Conservation (phyloP, 371 early-diverging fungal species). For the Actinomortierella ambigua region DNA sequence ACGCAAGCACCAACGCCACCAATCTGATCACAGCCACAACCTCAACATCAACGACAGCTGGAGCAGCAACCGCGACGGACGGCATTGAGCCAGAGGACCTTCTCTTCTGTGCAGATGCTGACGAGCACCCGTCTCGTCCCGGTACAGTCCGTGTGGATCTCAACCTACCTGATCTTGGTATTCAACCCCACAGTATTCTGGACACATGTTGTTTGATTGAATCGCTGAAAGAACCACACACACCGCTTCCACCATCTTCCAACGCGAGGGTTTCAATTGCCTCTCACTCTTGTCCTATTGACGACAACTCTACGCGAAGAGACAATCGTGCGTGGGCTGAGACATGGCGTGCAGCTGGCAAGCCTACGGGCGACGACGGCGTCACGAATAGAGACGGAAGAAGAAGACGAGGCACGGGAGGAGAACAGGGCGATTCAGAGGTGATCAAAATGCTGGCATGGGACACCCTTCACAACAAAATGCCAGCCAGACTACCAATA, state of each 20-base stretch:
- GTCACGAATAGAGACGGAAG: background rate
- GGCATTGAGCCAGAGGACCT: too few species aligned
- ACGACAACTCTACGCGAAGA: background rate
- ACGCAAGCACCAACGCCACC: too few species aligned
- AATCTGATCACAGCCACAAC: too few species aligned
- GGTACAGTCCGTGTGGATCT: too few species aligned
- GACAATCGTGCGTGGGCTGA: background rate
- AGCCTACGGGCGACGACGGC: constrained; percentile 7
- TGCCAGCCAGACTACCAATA: constrained; percentile 16
- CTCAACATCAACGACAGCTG: too few species aligned
- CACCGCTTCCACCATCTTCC: background rate
- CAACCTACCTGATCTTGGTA: too few species aligned
- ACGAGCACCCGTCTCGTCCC: too few species aligned
- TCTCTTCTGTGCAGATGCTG: too few species aligned
- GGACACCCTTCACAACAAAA: constrained; percentile 14
- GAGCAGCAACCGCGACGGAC: too few species aligned
- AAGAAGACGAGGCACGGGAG: background rate
- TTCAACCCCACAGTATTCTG: too few species aligned
- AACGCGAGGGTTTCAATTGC: background rate
- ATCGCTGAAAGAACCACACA: background rate
- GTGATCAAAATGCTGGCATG: constrained; percentile 15
- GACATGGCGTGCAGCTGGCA: constrained; percentile 28
- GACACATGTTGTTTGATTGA: background rate
- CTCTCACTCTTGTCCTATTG: background rate
- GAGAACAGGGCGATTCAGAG: background rate